Percentiles rank a stretch among this genome's conserved stretches.
These are phyloP conservation scores for Amylocystis lapponica DNA, from an alignment of 768 basidiomycete genomes.

Conservation along the genomic window DNA sequence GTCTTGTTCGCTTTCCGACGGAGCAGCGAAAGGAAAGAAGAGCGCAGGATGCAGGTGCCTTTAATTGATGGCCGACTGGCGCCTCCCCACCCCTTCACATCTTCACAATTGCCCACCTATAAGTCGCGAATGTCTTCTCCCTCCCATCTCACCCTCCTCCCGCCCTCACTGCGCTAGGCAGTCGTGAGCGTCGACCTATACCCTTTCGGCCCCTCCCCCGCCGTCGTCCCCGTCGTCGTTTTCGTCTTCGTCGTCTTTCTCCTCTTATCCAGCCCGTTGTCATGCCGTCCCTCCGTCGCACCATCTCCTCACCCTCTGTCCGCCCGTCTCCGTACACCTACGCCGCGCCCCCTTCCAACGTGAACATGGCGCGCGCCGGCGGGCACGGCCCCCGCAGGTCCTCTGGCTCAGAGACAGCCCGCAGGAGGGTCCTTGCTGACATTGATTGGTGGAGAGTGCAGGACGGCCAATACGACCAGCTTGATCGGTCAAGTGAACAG, in stretches of 20 bases:
- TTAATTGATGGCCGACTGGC: slow-evolving; percentile 7
- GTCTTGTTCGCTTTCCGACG: not conserved
- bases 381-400: slow-evolving; percentile 46
- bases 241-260: slow-evolving; percentile 8
- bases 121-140: slow-evolving; percentile 11
- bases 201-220: too few relatives aligned
- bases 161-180: slow-evolving; percentile 12
- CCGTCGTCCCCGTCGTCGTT: slow-evolving; percentile 6
- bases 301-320: slow-evolving; percentile 62
- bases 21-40: not conserved
- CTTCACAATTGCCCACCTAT: slow-evolving; percentile 20
- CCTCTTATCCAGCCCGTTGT: slow-evolving; percentile 33
- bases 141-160: slow-evolving; percentile 8
- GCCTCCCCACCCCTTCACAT: slow-evolving; percentile 18
- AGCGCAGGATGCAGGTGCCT: too few relatives aligned
- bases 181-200: slow-evolving; percentile 16
- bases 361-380: slow-evolving; percentile 31
- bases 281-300: slow-evolving; percentile 79
- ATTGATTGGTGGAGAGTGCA: slow-evolving; percentile 85
- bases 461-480: slow-evolving; percentile 59
- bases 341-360: slow-evolving; percentile 31
- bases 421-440: slow-evolving; percentile 73
- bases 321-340: slow-evolving; percentile 59
- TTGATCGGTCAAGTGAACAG: slow-evolving; percentile 25
- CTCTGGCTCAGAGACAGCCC: slow-evolving; percentile 58